A percentile compares a stretch with the other conserved stretches of the same genome.
Conservation (phyloP, 2,329 filamentous ascomycete species). For the Colletotrichum caudatum region DNA sequence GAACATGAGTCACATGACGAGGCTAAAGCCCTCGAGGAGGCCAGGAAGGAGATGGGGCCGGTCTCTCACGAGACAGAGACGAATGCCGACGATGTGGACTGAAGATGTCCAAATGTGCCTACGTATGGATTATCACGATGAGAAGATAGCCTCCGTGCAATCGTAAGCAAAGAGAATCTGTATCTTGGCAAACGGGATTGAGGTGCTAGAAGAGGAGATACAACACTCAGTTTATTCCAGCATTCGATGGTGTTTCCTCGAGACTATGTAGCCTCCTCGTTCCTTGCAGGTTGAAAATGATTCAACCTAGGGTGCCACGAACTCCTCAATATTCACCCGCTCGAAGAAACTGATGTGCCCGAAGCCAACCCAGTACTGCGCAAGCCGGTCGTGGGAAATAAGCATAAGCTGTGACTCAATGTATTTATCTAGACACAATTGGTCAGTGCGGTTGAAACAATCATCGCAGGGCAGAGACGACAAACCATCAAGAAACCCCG, state of each 20-base stretch:
- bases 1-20: constrained; percentile 49
- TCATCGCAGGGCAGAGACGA: not conserved
- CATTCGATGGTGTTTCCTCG: not conserved
- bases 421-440: constrained; percentile 71
- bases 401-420: constrained; percentile 83
- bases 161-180: not conserved
- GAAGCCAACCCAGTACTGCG: constrained; percentile 82
- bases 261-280: not conserved
- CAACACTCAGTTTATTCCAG: no score
- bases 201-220: not conserved
- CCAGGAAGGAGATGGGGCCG: constrained; percentile 52
- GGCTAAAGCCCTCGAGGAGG: constrained; percentile 53
- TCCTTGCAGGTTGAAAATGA: not conserved
- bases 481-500: constrained; percentile 79
- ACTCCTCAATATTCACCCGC: constrained; percentile 69
- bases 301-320: constrained; percentile 50
- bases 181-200: not conserved
- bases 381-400: constrained; percentile 80
- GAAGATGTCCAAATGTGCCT: not conserved
- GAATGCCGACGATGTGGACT: constrained; percentile 60
- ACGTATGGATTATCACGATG: not conserved
- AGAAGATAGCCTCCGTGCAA: no score
- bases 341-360: constrained; percentile 71
- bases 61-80: constrained; percentile 46
- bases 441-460: not conserved